phyloP scores from a whole-genome alignment of 1,139 yeast genomes.

The Spencermartinsiella ligniputridi region DNA sequence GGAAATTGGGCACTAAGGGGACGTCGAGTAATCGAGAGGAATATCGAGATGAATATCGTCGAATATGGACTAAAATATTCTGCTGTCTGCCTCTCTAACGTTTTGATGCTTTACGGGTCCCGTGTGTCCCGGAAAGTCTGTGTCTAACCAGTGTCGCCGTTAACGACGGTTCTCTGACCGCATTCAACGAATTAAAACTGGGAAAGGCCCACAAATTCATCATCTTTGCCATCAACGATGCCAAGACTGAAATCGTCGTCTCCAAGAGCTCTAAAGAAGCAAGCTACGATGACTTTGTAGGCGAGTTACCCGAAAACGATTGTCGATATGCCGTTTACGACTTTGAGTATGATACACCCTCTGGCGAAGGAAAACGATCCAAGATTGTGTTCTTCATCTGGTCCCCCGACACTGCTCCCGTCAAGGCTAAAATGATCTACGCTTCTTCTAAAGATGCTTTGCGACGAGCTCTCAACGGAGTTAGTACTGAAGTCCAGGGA shows the following conservation, averaged over 20 bases:
- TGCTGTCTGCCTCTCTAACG: too few species aligned
- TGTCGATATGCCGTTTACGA: slow-evolving; percentile 96
- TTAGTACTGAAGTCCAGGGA: slow-evolving; percentile 92
- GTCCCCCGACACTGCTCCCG: slow-evolving; percentile 97
- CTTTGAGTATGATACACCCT: slow-evolving; percentile 86
- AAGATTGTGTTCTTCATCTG: slow-evolving; percentile 92
- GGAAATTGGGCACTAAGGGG: too few species aligned
- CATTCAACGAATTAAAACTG: slow-evolving; percentile 92
- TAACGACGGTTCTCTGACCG: slow-evolving; percentile 87
- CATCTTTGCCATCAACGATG: slow-evolving; percentile 73
- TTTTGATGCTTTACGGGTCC: too few species aligned
- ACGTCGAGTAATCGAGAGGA: too few species aligned
- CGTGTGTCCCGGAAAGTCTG: too few species aligned
- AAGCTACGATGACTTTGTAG: slow-evolving; percentile 80
- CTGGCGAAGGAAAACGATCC: slow-evolving; percentile 90
- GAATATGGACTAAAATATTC: too few species aligned
- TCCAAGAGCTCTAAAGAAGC: slow-evolving; percentile 70
- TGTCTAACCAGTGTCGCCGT: slow-evolving; percentile 59
- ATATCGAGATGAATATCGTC: too few species aligned
- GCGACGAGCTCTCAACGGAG: slow-evolving; percentile 95
- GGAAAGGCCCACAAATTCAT: slow-evolving; percentile 87
- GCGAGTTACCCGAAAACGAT: slow-evolving; percentile 88
- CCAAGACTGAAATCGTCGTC: slow-evolving; percentile 86
- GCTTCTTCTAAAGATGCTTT: slow-evolving; percentile 97
- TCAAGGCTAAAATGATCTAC: slow-evolving; percentile 91